Evolutionary conservation across 352 stramenopile genomes (phyloP).

Genomic region (Aphanomyces astaci): DNA sequence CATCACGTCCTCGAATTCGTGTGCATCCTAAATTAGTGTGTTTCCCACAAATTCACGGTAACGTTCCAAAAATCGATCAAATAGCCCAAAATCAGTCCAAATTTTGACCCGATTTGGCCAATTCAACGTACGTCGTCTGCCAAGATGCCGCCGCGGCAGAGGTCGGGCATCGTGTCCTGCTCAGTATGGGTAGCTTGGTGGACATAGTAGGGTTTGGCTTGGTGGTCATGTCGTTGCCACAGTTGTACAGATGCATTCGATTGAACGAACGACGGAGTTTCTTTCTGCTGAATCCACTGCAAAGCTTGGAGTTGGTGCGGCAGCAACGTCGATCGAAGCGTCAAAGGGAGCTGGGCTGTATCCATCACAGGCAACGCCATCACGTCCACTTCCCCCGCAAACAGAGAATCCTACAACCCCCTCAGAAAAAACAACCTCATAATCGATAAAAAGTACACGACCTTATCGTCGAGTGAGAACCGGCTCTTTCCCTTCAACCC

Average conservation of each 20-base stretch:
- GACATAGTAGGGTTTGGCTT: slow-evolving; percentile 56
- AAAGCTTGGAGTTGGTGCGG: slow-evolving; percentile 75
- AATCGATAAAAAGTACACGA: background rate
- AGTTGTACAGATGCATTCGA: slow-evolving; percentile 3
- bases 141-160: slow-evolving; percentile 74
- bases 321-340: slow-evolving; percentile 34
- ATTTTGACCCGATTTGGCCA: no score
- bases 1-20: no score
- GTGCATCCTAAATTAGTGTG: no score
- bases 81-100: no score
- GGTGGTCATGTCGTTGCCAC: slow-evolving; percentile 25
- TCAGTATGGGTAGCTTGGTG: slow-evolving; percentile 42
- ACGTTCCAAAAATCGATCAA: no score
- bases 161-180: slow-evolving; percentile 27
- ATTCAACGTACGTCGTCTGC: slow-evolving; percentile 86
- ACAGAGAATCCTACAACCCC: background rate
- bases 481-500: background rate
- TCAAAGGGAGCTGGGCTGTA: background rate
- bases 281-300: slow-evolving; percentile 76
- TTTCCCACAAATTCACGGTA: no score
- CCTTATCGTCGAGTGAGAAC: background rate
- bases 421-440: background rate
- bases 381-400: background rate
- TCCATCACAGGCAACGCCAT: background rate
- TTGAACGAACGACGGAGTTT: slow-evolving; percentile 23